Conservation (phyloP, 345 rosid species). For the Aurinia saxatilis region DNA sequence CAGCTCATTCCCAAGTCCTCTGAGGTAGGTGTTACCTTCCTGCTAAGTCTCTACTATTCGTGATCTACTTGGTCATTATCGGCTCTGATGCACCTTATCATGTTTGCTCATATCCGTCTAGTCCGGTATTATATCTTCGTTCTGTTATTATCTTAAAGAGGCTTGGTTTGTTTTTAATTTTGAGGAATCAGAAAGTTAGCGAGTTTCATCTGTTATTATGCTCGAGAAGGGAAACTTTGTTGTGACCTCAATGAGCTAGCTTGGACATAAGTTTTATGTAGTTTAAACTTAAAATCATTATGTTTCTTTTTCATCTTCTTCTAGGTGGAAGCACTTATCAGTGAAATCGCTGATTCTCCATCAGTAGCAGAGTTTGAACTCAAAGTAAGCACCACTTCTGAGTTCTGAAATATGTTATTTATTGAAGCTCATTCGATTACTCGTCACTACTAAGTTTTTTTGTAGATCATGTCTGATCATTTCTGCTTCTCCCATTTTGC, state of each 20-base stretch:
- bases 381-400: constrained; percentile 46
- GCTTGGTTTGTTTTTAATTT: not conserved
- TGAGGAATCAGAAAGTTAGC: not conserved
- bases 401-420: not conserved
- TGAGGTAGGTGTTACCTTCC: constrained; percentile 36
- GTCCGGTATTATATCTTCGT: too few relatives aligned
- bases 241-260: not conserved
- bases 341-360: constrained; percentile 54
- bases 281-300: not conserved
- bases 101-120: not conserved
- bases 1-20: constrained; percentile 46
- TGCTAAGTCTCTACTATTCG: not conserved
- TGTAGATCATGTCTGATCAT: not conserved
- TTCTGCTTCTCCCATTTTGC: not conserved
- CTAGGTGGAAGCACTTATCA: constrained; percentile 70
- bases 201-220: not conserved
- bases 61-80: not conserved
- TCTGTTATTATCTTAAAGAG: too few relatives aligned
- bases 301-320: constrained; percentile 3
- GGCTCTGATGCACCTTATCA: not conserved
- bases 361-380: constrained; percentile 73
- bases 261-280: not conserved
- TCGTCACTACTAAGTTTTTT: not conserved
- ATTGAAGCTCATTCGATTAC: not conserved
- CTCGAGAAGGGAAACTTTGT: not conserved